A percentile compares a stretch with the other conserved stretches of the same genome.
phyloP scores from a whole-genome alignment of 352 stramenopile species.

The Globisporangium viniferum region DNA sequence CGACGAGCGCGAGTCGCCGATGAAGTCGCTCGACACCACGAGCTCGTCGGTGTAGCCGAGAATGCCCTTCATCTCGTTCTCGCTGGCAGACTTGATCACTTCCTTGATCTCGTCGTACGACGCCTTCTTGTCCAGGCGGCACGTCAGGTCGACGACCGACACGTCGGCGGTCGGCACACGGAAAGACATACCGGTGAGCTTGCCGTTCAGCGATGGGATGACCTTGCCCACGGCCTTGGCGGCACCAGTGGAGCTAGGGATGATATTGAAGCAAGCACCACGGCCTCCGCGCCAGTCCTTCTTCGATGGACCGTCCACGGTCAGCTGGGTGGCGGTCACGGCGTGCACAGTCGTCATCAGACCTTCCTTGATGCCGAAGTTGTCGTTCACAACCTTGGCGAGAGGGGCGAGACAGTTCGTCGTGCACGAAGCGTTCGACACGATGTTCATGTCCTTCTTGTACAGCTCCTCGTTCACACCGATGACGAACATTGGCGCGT shows the following conservation, averaged over 20 bases:
- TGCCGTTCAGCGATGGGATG: slow-evolving; percentile 92
- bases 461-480: slow-evolving; percentile 97
- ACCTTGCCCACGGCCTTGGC: slow-evolving; percentile 99
- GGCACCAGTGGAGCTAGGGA: slow-evolving; percentile 96
- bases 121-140: slow-evolving; percentile 80
- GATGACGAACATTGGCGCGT: slow-evolving; percentile 99
- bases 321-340: slow-evolving; percentile 97
- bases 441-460: slow-evolving; percentile 92
- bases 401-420: slow-evolving; percentile 99
- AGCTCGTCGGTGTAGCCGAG: slow-evolving; percentile 98
- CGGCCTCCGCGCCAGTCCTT: slow-evolving; percentile 98
- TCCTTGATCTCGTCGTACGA: slow-evolving; percentile 98
- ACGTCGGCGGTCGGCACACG: slow-evolving; percentile 89
- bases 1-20: slow-evolving; percentile 93
- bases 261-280: slow-evolving; percentile 98
- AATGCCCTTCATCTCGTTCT: slow-evolving; percentile 95
- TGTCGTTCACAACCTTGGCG: slow-evolving; percentile 98
- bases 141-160: slow-evolving; percentile 88
- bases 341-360: slow-evolving; percentile 99
- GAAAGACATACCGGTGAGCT: slow-evolving; percentile 92
- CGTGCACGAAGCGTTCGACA: slow-evolving; percentile 99
- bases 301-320: slow-evolving; percentile 96
- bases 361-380: slow-evolving; percentile 97
- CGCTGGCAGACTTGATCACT: slow-evolving; percentile 92
- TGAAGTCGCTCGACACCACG: slow-evolving; percentile 97